Percentiles rank a stretch among this genome's conserved stretches.
Evolutionary conservation across 495 filamentous ascomycete species (phyloP).

Genomic region (Entonaema liquescens): DNA sequence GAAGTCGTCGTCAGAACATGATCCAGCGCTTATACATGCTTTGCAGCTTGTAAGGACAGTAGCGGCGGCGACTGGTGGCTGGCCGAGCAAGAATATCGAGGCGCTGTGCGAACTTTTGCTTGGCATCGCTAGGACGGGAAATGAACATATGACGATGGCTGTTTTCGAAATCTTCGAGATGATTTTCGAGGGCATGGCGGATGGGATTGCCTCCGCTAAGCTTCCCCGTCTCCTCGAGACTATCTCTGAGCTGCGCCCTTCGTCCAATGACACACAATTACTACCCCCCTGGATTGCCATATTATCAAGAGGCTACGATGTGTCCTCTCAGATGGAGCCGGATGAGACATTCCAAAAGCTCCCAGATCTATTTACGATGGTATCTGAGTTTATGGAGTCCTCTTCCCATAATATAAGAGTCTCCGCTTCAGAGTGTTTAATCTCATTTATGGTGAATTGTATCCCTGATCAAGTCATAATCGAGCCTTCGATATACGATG

Average conservation of each 20-base stretch:
- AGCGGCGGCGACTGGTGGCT: constrained; percentile 84
- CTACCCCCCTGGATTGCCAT: constrained; percentile 97
- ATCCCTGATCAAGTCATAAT: constrained; percentile 80
- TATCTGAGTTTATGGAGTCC: constrained; percentile 82
- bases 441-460: constrained; percentile 89
- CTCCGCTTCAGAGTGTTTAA: constrained; percentile 92
- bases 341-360: constrained; percentile 90
- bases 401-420: constrained; percentile 89
- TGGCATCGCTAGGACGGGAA: constrained; percentile 83
- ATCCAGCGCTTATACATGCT: constrained; percentile 87
- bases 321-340: constrained; percentile 83
- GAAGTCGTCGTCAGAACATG: constrained; percentile 71
- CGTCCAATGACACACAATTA: constrained; percentile 88
- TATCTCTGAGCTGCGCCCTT: constrained; percentile 88
- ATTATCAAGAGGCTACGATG: constrained; percentile 90
- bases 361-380: constrained; percentile 78
- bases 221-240: constrained; percentile 85
- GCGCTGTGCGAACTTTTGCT: constrained; percentile 87
- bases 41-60: constrained; percentile 90
- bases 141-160: constrained; percentile 93
- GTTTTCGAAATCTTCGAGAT: constrained; percentile 97
- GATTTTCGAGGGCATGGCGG: constrained; percentile 89
- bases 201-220: constrained; percentile 85
- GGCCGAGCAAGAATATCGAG: constrained; percentile 98
- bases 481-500: constrained; percentile 87